phyloP scores from a whole-genome alignment of 257 asterid genomes.

The Scutellaria minor region DNA sequence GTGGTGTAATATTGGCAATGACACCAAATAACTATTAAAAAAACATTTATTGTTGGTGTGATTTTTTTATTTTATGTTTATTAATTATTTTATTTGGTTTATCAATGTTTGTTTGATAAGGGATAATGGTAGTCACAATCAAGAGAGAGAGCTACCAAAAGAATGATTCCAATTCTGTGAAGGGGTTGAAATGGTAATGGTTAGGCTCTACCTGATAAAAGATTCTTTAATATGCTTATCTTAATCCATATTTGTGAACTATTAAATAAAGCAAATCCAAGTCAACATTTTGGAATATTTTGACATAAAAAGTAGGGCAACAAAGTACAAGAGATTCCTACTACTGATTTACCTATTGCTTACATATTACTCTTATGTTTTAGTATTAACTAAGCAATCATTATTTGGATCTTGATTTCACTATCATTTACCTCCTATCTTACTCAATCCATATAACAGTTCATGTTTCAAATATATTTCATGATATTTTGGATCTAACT shows the following conservation, averaged over 20 bases:
- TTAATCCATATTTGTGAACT: background rate
- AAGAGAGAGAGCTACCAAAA: constrained; percentile 24
- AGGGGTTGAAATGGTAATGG: too few species aligned
- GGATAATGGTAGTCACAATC: constrained; percentile 36
- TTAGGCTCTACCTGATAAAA: constrained; percentile 8
- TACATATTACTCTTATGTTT: constrained; percentile 39
- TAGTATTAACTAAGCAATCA: constrained; percentile 29
- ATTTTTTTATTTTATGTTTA: background rate
- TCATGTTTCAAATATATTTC: too few species aligned
- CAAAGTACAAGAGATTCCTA: constrained; percentile 36
- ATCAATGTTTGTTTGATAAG: constrained; percentile 10
- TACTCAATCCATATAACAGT: too few species aligned
- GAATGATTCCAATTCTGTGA: background rate
- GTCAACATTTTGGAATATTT: constrained; percentile 34
- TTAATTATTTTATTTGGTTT: background rate
- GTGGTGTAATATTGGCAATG: too few species aligned
- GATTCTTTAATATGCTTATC: background rate
- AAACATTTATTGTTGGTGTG: too few species aligned
- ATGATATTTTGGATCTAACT: too few species aligned
- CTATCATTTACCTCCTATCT: background rate
- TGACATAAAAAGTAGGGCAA: constrained; percentile 34
- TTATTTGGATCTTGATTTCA: constrained; percentile 29
- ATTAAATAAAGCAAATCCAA: constrained; percentile 18
- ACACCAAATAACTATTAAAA: too few species aligned
- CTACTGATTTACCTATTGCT: constrained; percentile 31